phyloP scores from a whole-genome alignment of 306 rosid species.

The Alnus rubra region DNA sequence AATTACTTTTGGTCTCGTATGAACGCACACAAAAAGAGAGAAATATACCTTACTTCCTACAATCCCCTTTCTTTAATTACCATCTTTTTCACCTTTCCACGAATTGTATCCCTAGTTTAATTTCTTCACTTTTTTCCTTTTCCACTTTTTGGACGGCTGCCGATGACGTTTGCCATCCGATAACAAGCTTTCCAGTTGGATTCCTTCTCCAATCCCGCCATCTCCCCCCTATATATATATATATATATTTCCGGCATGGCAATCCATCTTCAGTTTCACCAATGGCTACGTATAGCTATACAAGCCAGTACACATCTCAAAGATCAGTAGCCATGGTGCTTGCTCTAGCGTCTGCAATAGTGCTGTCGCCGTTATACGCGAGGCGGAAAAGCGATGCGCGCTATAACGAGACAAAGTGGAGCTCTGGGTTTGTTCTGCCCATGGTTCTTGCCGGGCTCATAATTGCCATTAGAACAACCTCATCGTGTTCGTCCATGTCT shows the following conservation, averaged over 20 bases:
- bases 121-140: slow-evolving; percentile 23
- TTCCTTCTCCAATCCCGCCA: slow-evolving; percentile 51
- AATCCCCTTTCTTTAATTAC: slow-evolving; percentile 9
- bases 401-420: slow-evolving; percentile 62
- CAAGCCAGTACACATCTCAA: slow-evolving; percentile 55
- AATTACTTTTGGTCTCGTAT: slow-evolving; percentile 24
- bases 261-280: slow-evolving; percentile 3
- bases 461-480: slow-evolving; percentile 68
- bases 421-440: slow-evolving; percentile 74
- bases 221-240: slow-evolving; percentile 41
- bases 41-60: slow-evolving; percentile 66
- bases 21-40: slow-evolving; percentile 37
- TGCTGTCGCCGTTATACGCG: slow-evolving; percentile 61
- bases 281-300: slow-evolving; percentile 51
- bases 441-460: slow-evolving; percentile 77
- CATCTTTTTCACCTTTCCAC: slow-evolving; percentile 29
- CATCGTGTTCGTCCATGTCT: slow-evolving; percentile 37
- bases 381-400: slow-evolving; percentile 35
- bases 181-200: slow-evolving; percentile 47
- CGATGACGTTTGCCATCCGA: slow-evolving; percentile 36
- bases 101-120: slow-evolving; percentile 22
- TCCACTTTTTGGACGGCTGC: slow-evolving; percentile 78
- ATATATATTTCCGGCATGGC: slow-evolving; percentile 42
- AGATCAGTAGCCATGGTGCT: slow-evolving; percentile 74
- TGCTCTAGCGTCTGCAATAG: slow-evolving; percentile 66